Percentiles rank a stretch among this genome's conserved stretches.
Conservation (phyloP, 805 yeast species). For the Scheffersomyces coipomensis region DNA sequence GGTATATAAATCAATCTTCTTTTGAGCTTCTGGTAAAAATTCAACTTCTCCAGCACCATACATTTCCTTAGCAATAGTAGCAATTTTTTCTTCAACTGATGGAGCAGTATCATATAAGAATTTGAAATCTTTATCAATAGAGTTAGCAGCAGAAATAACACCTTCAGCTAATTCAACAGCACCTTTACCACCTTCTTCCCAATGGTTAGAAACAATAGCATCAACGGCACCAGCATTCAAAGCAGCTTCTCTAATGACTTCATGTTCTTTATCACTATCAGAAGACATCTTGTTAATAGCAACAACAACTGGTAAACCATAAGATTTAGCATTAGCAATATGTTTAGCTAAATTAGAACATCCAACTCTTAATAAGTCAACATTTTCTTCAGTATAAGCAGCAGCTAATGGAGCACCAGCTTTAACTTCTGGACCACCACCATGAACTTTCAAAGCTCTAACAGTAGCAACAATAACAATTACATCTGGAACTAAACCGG, state of each 20-base stretch:
- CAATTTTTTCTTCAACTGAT: conserved; percentile 67
- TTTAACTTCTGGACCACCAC: conserved; percentile 87
- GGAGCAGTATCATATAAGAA: conserved; percentile 62
- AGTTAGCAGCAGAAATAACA: conserved; percentile 60
- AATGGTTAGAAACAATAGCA: conserved; percentile 80
- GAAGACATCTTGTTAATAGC: conserved; percentile 79
- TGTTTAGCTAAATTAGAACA: conserved; percentile 77
- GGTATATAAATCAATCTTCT: conserved; percentile 65
- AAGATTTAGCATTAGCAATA: conserved; percentile 66
- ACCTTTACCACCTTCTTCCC: conserved; percentile 86
- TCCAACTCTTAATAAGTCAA: conserved; percentile 66
- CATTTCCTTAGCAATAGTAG: conserved; percentile 68
- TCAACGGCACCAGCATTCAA: conserved; percentile 75
- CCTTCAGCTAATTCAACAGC: conserved; percentile 73
- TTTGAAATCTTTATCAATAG: conserved; percentile 39
- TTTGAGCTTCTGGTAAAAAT: conserved; percentile 65
- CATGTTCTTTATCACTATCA: conserved; percentile 68
- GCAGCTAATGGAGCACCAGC: conserved; percentile 79
- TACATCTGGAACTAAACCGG: conserved; percentile 76
- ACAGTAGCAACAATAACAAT: conserved; percentile 83
- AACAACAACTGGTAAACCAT: conserved; percentile 78
- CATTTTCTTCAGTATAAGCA: conserved; percentile 69
- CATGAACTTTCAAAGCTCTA: conserved; percentile 81
- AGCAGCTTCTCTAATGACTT: conserved; percentile 64
- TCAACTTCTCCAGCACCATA: conserved; percentile 77